These are phyloP conservation scores for Chernovozyma sophiae-reginae DNA, from an alignment of 1,139 yeast species.

Conservation along the genomic window DNA sequence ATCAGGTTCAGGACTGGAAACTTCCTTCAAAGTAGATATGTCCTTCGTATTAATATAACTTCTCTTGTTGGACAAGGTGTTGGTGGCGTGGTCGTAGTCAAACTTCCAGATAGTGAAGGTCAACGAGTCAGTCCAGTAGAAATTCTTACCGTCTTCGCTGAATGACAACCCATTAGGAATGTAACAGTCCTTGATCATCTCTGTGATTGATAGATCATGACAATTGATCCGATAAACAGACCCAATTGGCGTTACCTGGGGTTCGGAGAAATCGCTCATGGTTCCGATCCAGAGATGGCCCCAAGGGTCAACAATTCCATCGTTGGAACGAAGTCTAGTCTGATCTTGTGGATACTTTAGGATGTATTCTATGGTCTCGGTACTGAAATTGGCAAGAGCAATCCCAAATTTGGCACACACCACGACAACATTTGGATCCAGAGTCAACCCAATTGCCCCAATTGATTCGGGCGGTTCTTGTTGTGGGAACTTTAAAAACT, in stretches of 20 bases:
- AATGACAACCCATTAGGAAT: conserved; percentile 85
- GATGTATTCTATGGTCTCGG: conserved; percentile 39
- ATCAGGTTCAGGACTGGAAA: conserved; percentile 64
- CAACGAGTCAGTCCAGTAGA: conserved; percentile 73
- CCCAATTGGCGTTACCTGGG: conserved; percentile 35
- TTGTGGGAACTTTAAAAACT: conserved; percentile 35
- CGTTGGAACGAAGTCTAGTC: conserved; percentile 56
- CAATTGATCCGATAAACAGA: conserved; percentile 37
- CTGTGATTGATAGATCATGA: conserved; percentile 27
- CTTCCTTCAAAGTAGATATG: conserved; percentile 20
- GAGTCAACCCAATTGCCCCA: conserved; percentile 63
- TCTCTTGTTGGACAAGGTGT: conserved; percentile 40
- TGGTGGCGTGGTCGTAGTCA: conserved; percentile 51
- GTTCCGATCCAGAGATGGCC: conserved; percentile 72
- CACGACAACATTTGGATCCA: conserved; percentile 36
- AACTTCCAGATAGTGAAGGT: conserved; percentile 56
- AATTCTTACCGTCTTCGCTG: conserved; percentile 42
- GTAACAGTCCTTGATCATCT: conserved; percentile 32
- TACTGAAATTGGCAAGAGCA: conserved; percentile 43
- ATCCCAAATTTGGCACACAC: conserved; percentile 60
- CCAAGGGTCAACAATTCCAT: conserved; percentile 65
- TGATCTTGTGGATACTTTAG: conserved; percentile 39
- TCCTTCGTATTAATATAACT: conserved; percentile 40
- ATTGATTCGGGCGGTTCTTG: conserved; percentile 29
- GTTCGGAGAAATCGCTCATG: conserved; percentile 55